phyloP scores from a whole-genome alignment of 208 protist species.

The Strigomonas oncopelti region DNA sequence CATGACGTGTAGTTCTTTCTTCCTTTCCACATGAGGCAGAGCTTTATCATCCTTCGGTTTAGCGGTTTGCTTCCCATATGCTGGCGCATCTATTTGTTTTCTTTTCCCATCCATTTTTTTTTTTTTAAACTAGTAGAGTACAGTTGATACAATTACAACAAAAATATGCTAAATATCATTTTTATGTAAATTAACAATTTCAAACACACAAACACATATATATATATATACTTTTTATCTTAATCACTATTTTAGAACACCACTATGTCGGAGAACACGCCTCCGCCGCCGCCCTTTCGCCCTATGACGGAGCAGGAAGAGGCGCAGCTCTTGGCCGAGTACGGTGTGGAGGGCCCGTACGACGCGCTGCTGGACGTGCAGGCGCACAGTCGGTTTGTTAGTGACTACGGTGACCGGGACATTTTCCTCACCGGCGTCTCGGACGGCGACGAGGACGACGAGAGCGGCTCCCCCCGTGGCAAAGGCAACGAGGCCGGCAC shows the following conservation, averaged over 20 bases:
- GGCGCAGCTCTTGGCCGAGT: constrained; percentile 65
- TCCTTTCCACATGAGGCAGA: too few species aligned
- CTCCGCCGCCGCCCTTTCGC: not conserved
- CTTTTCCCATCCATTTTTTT: not conserved
- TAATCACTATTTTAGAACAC: not conserved
- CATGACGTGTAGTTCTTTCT: too few species aligned
- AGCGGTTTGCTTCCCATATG: not conserved
- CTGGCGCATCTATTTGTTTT: not conserved
- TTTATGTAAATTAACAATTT: constrained; percentile 2
- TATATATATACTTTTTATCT: constrained; percentile 9
- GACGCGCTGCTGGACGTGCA: constrained; percentile 49
- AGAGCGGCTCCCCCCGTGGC: constrained; percentile 20
- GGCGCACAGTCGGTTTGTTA: constrained; percentile 52
- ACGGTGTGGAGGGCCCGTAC: constrained; percentile 50
- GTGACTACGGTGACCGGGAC: constrained; percentile 45
- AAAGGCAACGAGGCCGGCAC: not conserved
- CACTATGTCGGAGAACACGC: not conserved
- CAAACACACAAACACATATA: constrained; percentile 12
- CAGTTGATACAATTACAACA: too few species aligned
- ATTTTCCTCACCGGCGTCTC: constrained; percentile 71
- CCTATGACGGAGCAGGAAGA: constrained; percentile 52
- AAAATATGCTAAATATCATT: not conserved
- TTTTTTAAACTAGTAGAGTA: too few species aligned
- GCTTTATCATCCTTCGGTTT: not conserved
- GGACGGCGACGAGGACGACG: constrained; percentile 21